Base-by-base conservation (phyloP, 139 green algal genomes). In the Astrephomene gubernaculifera region DNA sequence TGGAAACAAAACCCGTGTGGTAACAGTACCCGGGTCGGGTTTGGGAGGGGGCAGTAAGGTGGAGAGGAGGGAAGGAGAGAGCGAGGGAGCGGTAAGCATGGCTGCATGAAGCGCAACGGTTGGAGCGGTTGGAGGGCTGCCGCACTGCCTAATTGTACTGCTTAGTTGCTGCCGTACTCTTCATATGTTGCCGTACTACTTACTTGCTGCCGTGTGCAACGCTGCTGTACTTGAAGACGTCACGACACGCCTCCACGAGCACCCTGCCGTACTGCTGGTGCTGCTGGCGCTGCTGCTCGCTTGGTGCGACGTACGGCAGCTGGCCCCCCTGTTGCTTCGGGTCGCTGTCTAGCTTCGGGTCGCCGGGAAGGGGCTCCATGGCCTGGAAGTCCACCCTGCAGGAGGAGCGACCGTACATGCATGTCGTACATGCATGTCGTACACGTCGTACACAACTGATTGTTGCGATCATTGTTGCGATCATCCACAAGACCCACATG, bases 211-310 rank as follows among this genome's bases (percentile, higher is more conserved):
- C 78, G 63, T 75, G n/a, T 0, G 33, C 35, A n/a, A 54, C 9
- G 33, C 61, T 65, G 31, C 43, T 41, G 36, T 82, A 69, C 1
- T 35, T 29, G 57, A 88, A 90, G 41, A 83, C 45, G 45, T 83
- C 81, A 43, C 72, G 63, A 31, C 54, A 70, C 35, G 82, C 82
- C 12, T 31, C 10, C 44, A 81, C 38, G 43, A 81, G 44, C 31
- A 35, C 70, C 17, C 65, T 22, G 7, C 74, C 79, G 64, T 63
- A 90, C 44, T 63, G 45, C 49, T 17, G 44, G 10, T 57, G 70
- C 33, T 25, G 4, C 19, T 25, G 70, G 43, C 70, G 71, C 57
- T 10, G 14, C 65, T 49, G 65, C 35, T 17, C 63, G n/a, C 7
- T 44, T 31, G 9, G 2, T 31, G 65, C 45, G n/a, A 44, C 44